Percentiles rank a stretch among this genome's conserved stretches.
Evolutionary conservation across 2,329 filamentous ascomycete species (phyloP).

Genomic region (Sporothrix humicola): DNA sequence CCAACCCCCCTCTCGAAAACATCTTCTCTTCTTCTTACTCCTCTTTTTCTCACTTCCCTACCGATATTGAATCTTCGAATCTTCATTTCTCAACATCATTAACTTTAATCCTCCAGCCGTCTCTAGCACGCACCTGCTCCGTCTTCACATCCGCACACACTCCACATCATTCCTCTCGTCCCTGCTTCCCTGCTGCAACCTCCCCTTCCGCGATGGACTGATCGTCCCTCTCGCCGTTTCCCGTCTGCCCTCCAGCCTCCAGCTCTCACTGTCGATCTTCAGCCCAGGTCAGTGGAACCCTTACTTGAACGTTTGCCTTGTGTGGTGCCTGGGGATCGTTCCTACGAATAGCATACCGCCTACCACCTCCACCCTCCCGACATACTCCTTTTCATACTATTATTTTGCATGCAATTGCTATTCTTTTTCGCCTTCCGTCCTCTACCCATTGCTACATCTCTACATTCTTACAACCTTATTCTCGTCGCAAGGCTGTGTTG

Average conservation of each 20-base stretch:
- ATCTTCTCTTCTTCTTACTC: background rate
- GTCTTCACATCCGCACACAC: slow-evolving; percentile 1
- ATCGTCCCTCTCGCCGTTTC: slow-evolving; percentile 23
- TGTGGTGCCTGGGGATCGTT: slow-evolving; percentile 24
- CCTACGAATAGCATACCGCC: slow-evolving; percentile 9
- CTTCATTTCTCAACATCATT: background rate
- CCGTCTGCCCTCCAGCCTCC: slow-evolving; percentile 4
- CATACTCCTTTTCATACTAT: slow-evolving; percentile 12
- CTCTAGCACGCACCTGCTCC: background rate
- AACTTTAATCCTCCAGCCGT: background rate
- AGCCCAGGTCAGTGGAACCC: slow-evolving; percentile 33
- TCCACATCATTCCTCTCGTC: slow-evolving; percentile 1
- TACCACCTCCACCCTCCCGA: slow-evolving; percentile 3
- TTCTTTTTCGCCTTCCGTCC: background rate
- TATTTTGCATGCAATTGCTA: background rate
- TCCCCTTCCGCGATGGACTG: slow-evolving; percentile 21
- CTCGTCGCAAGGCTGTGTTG: slow-evolving; percentile 25
- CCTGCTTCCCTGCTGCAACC: slow-evolving; percentile 10
- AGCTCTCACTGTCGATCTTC: slow-evolving; percentile 32
- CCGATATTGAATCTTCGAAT: background rate
- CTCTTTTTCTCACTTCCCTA: background rate
- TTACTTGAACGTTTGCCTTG: slow-evolving; percentile 17
- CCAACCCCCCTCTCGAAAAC: background rate
- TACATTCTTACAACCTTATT: background rate
- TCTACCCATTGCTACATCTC: slow-evolving; percentile 9